Evolutionary conservation across 2,329 filamentous ascomycete species (phyloP).

Genomic region (Aspergillus ustus): DNA sequence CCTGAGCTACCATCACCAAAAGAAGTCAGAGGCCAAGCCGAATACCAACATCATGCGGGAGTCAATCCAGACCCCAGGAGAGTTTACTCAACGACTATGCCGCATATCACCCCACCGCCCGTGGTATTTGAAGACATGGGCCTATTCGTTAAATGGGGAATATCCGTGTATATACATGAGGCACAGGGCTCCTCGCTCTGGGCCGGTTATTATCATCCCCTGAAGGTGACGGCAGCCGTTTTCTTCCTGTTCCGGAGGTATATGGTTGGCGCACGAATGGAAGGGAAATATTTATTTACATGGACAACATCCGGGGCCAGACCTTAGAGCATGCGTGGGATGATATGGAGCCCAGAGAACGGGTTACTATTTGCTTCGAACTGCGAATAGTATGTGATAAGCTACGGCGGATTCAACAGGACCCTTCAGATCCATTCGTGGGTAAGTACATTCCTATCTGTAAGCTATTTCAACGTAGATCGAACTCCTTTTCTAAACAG

Average conservation of each 20-base stretch:
- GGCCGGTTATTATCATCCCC: slow-evolving; percentile 21
- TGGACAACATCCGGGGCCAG: slow-evolving; percentile 36
- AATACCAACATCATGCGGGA: slow-evolving; percentile 23
- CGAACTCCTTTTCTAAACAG: slow-evolving; percentile 7
- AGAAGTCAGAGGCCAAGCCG: slow-evolving; percentile 21
- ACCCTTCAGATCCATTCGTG: slow-evolving; percentile 32
- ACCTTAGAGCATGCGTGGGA: slow-evolving; percentile 35
- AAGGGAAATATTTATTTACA: slow-evolving; percentile 37
- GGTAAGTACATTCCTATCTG: slow-evolving; percentile 18
- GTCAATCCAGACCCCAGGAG: slow-evolving; percentile 19
- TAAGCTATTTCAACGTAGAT: background rate
- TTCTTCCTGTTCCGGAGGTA: slow-evolving; percentile 45
- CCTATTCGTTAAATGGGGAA: slow-evolving; percentile 42
- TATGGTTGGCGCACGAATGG: slow-evolving; percentile 39
- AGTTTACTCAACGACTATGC: slow-evolving; percentile 2
- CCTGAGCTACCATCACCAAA: slow-evolving; percentile 26
- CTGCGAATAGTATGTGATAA: slow-evolving; percentile 26
- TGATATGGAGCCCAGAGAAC: slow-evolving; percentile 21
- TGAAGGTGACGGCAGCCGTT: slow-evolving; percentile 16
- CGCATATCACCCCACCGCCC: slow-evolving; percentile 26
- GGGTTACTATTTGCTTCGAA: slow-evolving; percentile 21
- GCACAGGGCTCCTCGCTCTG: slow-evolving; percentile 38
- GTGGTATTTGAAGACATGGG: slow-evolving; percentile 34
- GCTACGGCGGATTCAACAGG: slow-evolving; percentile 32
- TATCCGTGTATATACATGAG: slow-evolving; percentile 31